Percentiles rank a stretch among this genome's conserved stretches.
Evolutionary conservation across 179 eudicot genomes (phyloP).

Genomic region (Spergularia azorica): DNA sequence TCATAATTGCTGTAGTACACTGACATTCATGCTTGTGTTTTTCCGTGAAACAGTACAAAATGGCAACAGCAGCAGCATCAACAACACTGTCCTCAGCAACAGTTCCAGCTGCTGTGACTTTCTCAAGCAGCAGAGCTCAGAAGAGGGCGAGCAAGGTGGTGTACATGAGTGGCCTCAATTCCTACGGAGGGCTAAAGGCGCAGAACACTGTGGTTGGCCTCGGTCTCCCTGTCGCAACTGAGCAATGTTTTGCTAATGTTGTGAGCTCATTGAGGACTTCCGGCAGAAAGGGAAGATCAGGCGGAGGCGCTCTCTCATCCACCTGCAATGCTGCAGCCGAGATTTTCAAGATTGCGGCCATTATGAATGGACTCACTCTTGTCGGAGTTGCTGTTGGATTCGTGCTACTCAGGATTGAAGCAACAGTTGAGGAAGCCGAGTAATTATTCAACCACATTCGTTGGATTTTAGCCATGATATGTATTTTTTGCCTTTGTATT

Average conservation of each 20-base stretch:
- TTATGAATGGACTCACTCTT: constrained; percentile 59
- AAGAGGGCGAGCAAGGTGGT: constrained; percentile 38
- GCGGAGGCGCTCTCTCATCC: constrained; percentile 61
- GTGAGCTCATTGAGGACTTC: constrained; percentile 44
- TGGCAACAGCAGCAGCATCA: constrained; percentile 54
- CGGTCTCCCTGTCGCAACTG: constrained; percentile 51
- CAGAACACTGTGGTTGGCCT: constrained; percentile 51
- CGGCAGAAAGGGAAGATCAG: constrained; percentile 20
- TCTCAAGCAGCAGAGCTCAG: constrained; percentile 25
- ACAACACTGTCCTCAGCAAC: constrained; percentile 41
- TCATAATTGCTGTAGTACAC: neutral
- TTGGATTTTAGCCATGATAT: constrained; percentile 19
- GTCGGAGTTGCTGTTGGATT: constrained; percentile 80
- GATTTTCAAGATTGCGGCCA: constrained; percentile 75
- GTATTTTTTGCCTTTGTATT: neutral
- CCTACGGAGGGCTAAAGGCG: constrained; percentile 72
- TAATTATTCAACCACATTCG: constrained; percentile 13
- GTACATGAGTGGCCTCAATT: constrained; percentile 58
- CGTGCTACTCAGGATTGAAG: constrained; percentile 68
- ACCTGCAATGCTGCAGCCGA: constrained; percentile 62
- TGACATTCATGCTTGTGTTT: neutral
- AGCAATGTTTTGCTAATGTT: constrained; percentile 59
- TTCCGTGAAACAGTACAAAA: constrained; percentile 8
- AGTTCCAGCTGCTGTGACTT: constrained; percentile 36
- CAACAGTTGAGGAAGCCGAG: constrained; percentile 63